These are phyloP conservation scores for Fraxinus excelsior DNA, from an alignment of 257 asterid species.

Conservation along the genomic window DNA sequence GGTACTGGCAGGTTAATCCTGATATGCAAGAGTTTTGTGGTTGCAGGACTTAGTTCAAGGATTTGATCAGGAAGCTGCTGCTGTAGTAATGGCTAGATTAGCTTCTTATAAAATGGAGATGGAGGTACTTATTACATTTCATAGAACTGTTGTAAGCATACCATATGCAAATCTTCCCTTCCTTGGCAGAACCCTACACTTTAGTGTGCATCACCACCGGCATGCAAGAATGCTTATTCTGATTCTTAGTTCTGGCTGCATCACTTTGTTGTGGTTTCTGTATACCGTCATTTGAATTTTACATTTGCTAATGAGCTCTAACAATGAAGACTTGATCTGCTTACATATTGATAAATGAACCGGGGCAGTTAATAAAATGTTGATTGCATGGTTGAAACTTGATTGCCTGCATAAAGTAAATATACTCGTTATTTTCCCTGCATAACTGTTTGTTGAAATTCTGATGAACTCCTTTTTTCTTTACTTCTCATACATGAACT, in stretches of 20 bases:
- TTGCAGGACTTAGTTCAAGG: constrained; percentile 89
- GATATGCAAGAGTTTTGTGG: constrained; percentile 17
- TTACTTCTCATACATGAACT: background rate
- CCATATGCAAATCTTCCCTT: constrained; percentile 10
- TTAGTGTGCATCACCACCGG: background rate
- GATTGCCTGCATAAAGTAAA: background rate
- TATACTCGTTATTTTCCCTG: background rate
- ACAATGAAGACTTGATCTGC: background rate
- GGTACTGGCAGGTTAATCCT: constrained; percentile 18
- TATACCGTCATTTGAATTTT: background rate
- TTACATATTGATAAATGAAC: background rate
- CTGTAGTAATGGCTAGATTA: constrained; percentile 90
- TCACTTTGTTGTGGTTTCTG: constrained; percentile 8
- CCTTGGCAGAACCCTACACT: constrained; percentile 14
- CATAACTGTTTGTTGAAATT: background rate
- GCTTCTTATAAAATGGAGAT: constrained; percentile 94
- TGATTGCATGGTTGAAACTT: background rate
- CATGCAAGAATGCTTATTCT: constrained; percentile 12
- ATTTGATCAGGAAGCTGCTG: constrained; percentile 98
- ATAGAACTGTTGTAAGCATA: constrained; percentile 1
- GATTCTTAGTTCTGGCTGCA: constrained; percentile 7
- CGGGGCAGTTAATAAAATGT: background rate
- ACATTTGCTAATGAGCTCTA: background rate
- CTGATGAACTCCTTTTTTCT: background rate
- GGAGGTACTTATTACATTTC: constrained; percentile 57